Evolutionary conservation across 768 basidiomycete species (phyloP), one percentile per base, ranked within the genome.

Genomic region (Lactarius psammicola): DNA sequence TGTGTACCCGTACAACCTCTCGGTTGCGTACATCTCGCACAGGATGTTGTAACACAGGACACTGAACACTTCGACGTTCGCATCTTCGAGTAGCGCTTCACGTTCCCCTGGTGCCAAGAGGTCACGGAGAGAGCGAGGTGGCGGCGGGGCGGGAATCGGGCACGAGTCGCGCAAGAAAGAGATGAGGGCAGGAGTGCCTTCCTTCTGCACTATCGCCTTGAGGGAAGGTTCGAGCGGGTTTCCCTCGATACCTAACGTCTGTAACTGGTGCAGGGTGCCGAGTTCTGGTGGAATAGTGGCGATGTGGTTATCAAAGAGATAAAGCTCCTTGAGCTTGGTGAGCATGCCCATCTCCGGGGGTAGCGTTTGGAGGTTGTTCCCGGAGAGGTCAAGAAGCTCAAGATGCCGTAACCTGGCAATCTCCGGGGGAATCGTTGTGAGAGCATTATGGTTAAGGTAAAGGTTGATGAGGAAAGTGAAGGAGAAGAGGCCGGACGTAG

Each of bases 231-330:
- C 92, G 49, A 99, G 77, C 2, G 95, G 95, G 71, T 99, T 99
- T n/a, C 97, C 97, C 75, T 98, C 97, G 40, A 99, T 84, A 23
- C 97, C 97, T 31, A 99, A 79, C 13, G 93, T 94, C 74, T 92
- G 93, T 58, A 99, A 82, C 74, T 95, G 93, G 73, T 96, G 92
- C 40, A 99, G 77, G 62, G 85, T 93, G 33, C 97, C 97, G 40
- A 97, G 81, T 74, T 99, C 92, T 0, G 83, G 79, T 2, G 97
- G 97, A 23, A 99, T 81, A 2, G 87, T 89, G 44, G 84, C 79
- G n/a, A 99, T 77, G 71, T 90, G 86, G 77, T 99, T 99, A 81
- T 99, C 97, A 76, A 98, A 99, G 26, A 98, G 79, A 73, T 93
- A 92, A 40, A 99, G 81, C 75, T 99, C 96, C 76, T 92, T 93